Conservation (phyloP, 768 basidiomycete genomes). For the Atractiella rhizophila region DNA sequence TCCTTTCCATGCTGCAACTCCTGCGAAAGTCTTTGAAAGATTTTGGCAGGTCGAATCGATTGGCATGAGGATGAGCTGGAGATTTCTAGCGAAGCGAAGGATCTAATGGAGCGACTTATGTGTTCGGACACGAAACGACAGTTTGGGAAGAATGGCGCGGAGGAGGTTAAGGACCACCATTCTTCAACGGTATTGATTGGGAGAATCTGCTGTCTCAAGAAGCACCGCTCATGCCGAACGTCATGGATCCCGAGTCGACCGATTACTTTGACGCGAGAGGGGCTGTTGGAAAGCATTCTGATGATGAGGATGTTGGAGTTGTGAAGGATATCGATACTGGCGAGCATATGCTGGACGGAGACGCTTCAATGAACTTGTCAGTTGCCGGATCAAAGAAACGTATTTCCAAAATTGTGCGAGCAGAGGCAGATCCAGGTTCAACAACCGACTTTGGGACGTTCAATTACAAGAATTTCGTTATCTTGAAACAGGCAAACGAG, state of each 20-base stretch:
- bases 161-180: conserved; percentile 79
- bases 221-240: conserved; percentile 88
- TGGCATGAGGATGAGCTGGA: conserved; percentile 61
- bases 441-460: conserved; percentile 84
- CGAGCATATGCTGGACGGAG: not conserved
- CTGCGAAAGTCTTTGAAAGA: conserved; percentile 93
- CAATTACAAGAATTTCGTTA: conserved; percentile 87
- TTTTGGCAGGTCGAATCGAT: conserved; percentile 71
- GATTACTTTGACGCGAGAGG: conserved; percentile 97
- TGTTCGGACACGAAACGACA: conserved; percentile 51
- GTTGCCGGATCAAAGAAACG: no score
- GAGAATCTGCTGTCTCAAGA: no score
- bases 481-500: conserved; percentile 93
- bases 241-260: conserved; percentile 86
- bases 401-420: conserved; percentile 31
- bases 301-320: conserved; percentile 38
- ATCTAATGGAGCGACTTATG: conserved; percentile 72
- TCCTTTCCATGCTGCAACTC: conserved; percentile 90
- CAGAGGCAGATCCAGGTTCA: not conserved
- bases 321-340: not conserved
- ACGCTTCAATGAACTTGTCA: no score
- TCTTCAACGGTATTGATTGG: conserved; percentile 81
- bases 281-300: conserved; percentile 66
- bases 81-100: conserved; percentile 48
- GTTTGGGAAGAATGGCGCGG: conserved; percentile 61